Conservation (phyloP, 2,329 filamentous ascomycete species). For the Alternaria triticina region DNA sequence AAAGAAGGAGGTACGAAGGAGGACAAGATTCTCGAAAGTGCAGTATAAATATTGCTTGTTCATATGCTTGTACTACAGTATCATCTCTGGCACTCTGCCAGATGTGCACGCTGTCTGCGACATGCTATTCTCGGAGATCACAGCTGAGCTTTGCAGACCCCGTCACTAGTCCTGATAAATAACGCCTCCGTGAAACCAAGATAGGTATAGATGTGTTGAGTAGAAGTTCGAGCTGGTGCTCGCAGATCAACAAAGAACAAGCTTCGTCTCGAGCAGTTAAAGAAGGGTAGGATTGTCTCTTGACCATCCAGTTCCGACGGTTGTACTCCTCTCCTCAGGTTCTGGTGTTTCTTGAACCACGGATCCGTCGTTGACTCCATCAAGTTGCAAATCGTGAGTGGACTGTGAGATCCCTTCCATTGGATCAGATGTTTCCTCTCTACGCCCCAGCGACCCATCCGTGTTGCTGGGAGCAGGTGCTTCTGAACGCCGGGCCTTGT, state of each 20-base stretch:
- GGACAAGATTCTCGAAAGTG: constrained; percentile 37
- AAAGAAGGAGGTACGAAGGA: constrained; percentile 21
- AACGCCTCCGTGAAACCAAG: constrained; percentile 9
- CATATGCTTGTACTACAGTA: neutral
- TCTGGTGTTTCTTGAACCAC: constrained; percentile 14
- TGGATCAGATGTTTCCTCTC: neutral
- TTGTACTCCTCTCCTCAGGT: constrained; percentile 1
- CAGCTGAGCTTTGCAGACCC: neutral
- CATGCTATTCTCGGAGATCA: neutral
- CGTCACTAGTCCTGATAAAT: neutral
- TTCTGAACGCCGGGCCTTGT: neutral
- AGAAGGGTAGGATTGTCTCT: neutral
- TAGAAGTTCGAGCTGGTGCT: neutral
- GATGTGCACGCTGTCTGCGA: neutral
- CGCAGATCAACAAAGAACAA: neutral
- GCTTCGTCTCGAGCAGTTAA: neutral
- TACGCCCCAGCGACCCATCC: neutral
- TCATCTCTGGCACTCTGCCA: neutral
- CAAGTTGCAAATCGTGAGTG: constrained; percentile 10
- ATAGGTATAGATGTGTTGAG: neutral
- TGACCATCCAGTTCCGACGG: constrained; percentile 62
- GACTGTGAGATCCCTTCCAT: constrained; percentile 15
- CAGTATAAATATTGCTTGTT: constrained; percentile 30
- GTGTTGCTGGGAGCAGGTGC: neutral
- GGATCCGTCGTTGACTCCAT: neutral